Evolutionary conservation across 192 early-diverging fungal species (phyloP).

Genomic region (Coemansia sp.): DNA sequence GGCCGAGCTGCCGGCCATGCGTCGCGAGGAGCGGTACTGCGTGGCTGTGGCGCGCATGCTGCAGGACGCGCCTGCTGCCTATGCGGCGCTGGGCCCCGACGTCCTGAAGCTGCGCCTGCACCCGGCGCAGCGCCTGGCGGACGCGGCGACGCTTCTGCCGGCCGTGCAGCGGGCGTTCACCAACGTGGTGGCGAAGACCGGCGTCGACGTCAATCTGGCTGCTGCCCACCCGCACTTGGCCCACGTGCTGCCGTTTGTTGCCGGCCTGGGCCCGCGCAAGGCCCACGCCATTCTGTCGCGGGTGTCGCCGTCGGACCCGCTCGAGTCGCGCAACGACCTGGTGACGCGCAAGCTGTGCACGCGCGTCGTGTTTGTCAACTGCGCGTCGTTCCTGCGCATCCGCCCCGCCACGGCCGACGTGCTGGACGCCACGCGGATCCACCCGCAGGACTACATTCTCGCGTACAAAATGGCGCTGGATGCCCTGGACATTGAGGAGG

Average conservation of each 20-base stretch:
- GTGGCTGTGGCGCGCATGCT: slow-evolving; percentile 80
- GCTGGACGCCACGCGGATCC: slow-evolving; percentile 93
- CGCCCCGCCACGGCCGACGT: slow-evolving; percentile 71
- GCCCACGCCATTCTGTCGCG: slow-evolving; percentile 69
- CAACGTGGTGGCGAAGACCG: slow-evolving; percentile 79
- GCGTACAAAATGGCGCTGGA: slow-evolving; percentile 97
- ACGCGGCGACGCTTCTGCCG: slow-evolving; percentile 66
- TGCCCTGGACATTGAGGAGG: slow-evolving; percentile 87
- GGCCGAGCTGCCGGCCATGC: slow-evolving; percentile 70
- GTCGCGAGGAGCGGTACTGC: slow-evolving; percentile 82
- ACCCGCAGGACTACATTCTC: slow-evolving; percentile 93
- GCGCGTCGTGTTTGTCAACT: slow-evolving; percentile 87
- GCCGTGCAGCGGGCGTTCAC: slow-evolving; percentile 85
- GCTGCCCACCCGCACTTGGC: slow-evolving; percentile 68
- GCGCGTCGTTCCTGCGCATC: slow-evolving; percentile 89
- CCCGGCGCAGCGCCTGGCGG: slow-evolving; percentile 70
- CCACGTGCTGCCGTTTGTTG: slow-evolving; percentile 82
- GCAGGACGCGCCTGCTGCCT: slow-evolving; percentile 83
- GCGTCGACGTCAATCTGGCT: slow-evolving; percentile 90
- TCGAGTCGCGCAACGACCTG: slow-evolving; percentile 74
- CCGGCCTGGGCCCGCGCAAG: slow-evolving; percentile 94
- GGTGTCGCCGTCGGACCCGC: slow-evolving; percentile 12
- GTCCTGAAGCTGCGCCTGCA: slow-evolving; percentile 72
- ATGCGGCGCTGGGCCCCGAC: slow-evolving; percentile 72
- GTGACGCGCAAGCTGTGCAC: slow-evolving; percentile 67